Percentiles rank a stretch among this genome's conserved stretches.
Conservation (phyloP, 495 filamentous ascomycete genomes). For the Margaritispora aquatica region DNA sequence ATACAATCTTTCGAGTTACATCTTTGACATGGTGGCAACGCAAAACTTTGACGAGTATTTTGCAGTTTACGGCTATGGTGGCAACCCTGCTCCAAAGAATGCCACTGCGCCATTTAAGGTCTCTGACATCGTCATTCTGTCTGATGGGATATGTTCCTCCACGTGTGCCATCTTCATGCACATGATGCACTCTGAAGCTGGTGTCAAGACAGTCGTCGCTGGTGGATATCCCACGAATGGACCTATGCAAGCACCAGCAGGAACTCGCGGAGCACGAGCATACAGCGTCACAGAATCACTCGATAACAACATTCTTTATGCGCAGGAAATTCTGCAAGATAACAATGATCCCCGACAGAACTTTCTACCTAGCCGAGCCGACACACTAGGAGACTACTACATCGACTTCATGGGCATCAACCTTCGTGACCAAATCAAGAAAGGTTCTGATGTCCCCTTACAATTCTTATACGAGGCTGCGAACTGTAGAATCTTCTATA, state of each 20-base stretch:
- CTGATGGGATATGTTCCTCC: conserved; percentile 44
- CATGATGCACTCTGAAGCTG: conserved; percentile 43
- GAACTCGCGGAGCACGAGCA: conserved; percentile 29
- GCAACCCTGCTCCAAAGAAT: conserved; percentile 24
- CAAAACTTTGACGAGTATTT: conserved; percentile 6
- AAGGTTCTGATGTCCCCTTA: conserved; percentile 29
- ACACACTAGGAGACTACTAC: conserved; percentile 25
- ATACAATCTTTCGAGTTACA: conserved; percentile 43
- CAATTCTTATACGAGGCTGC: conserved; percentile 49
- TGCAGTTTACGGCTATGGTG: conserved; percentile 35
- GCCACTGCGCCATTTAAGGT: conserved; percentile 36
- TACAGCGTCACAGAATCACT: conserved; percentile 16
- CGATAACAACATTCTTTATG: conserved; percentile 26
- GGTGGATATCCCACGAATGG: conserved; percentile 39
- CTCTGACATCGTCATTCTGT: conserved; percentile 40
- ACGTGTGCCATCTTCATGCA: conserved; percentile 48
- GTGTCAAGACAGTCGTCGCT: conserved; percentile 40
- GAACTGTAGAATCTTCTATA: conserved; percentile 50
- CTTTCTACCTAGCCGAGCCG: conserved; percentile 23
- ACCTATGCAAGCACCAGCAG: conserved; percentile 36
- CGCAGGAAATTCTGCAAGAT: conserved; percentile 18
- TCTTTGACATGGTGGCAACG: conserved; percentile 28
- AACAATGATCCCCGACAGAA: conserved; percentile 5
- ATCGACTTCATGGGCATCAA: conserved; percentile 30
- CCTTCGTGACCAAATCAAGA: conserved; percentile 34